phyloP scores from a whole-genome alignment of 139 green algal genomes.

The Gonium pectorale region DNA sequence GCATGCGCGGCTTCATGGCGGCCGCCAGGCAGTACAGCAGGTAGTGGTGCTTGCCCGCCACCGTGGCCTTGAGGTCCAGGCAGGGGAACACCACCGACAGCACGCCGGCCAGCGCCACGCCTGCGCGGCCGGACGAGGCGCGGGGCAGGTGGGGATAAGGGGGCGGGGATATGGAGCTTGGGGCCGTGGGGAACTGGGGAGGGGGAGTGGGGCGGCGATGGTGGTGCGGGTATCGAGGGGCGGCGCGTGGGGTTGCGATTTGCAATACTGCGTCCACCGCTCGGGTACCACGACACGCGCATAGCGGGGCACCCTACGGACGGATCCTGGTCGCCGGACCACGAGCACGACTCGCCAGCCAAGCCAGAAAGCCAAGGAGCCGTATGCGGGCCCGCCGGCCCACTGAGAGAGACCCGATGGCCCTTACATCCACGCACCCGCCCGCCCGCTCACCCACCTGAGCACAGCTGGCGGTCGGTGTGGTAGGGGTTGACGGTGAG shows the following conservation, averaged over 20 bases:
- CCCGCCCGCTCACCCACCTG: conserved; percentile 51
- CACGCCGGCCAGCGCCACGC: conserved; percentile 85
- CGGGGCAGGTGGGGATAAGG: background rate
- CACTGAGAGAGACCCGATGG: too few species aligned
- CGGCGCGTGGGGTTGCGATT: too few species aligned
- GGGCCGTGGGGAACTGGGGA: background rate
- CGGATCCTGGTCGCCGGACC: too few species aligned
- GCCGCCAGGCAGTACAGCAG: conserved; percentile 92
- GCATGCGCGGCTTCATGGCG: conserved; percentile 95
- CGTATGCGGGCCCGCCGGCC: too few species aligned
- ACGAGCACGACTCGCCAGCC: too few species aligned
- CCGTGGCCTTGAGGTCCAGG: conserved; percentile 84
- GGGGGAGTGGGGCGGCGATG: background rate
- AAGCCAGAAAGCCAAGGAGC: too few species aligned
- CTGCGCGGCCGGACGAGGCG: conserved; percentile 41
- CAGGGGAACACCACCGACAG: conserved; percentile 83
- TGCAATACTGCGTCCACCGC: too few species aligned
- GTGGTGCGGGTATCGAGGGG: too few species aligned
- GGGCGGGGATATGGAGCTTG: background rate
- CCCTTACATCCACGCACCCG: background rate
- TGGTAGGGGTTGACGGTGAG: conserved; percentile 93
- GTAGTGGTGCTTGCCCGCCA: conserved; percentile 93
- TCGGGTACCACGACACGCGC: too few species aligned
- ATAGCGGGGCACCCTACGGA: too few species aligned
- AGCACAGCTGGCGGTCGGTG: conserved; percentile 90